Evolutionary conservation across 2,329 filamentous ascomycete species (phyloP).

Genomic region (Cercospora zeae-maydis): DNA sequence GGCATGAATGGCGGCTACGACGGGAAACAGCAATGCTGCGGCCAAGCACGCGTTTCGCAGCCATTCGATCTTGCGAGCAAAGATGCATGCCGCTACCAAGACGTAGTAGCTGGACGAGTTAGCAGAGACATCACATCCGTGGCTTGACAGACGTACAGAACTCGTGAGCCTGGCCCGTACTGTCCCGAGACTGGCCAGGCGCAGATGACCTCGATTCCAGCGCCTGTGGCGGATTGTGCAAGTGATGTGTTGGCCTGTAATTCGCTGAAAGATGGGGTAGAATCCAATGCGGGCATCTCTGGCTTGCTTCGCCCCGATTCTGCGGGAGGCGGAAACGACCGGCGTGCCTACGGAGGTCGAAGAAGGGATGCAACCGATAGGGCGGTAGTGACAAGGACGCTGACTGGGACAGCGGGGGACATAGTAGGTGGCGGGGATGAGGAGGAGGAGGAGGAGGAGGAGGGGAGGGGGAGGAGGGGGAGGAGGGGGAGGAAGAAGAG

Average conservation of each 20-base stretch:
- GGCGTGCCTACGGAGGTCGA: not conserved
- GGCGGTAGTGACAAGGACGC: not conserved
- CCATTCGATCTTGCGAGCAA: constrained; percentile 61
- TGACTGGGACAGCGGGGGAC: constrained; percentile 1
- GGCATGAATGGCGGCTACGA: constrained; percentile 61
- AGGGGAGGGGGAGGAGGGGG: too few relatives aligned
- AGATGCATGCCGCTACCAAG: constrained; percentile 59
- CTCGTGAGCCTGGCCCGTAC: constrained; percentile 54
- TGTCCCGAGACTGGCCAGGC: constrained; percentile 57
- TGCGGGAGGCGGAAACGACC: not conserved
- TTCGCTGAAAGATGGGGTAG: not conserved
- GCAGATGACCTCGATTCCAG: constrained; percentile 47
- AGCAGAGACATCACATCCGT: not conserved
- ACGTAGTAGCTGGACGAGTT: constrained; percentile 49
- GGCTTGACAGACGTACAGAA: constrained; percentile 41
- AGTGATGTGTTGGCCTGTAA: not conserved
- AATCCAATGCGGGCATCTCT: constrained; percentile 1
- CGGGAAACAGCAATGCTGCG: constrained; percentile 60
- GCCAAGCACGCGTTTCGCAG: constrained; percentile 61
- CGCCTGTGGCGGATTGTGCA: not conserved
- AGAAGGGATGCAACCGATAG: not conserved
- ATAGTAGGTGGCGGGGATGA: not conserved
- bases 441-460: too few relatives aligned
- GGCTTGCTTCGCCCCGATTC: not conserved
- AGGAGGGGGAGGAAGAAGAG: too few relatives aligned